Base-by-base conservation (phyloP, 1,139 yeast species). In the Diutina neorugosa region DNA sequence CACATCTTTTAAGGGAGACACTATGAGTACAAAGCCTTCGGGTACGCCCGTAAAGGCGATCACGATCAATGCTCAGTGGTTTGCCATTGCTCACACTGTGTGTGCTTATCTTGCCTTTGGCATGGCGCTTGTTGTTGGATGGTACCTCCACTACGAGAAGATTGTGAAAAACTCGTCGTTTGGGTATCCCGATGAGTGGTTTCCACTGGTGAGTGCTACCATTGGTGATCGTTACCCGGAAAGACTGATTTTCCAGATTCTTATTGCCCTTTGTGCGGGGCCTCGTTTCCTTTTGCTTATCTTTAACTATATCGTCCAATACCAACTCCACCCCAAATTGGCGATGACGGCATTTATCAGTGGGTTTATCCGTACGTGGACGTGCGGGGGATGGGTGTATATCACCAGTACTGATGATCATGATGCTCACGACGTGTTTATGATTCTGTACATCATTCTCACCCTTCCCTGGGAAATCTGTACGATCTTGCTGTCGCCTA, bases 341-440 rank as follows among this genome's bases (percentile, higher is more conserved):
- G 50, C 50, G 23, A 56, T 61, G 11, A 60, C 69, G 40, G 81
- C 87, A 2, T 67, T 65, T 56, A 57, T 73, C 37, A 74, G 70
- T 1, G 98, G 98, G 11, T 56, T 86, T 1, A 55, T 86, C 21
- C 80, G 98, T 67, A 93, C 98, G 0, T 78, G 93, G 55, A 85
- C 96, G 1, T 93, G 98, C 63, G 98, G 98, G 61, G 98, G 98
- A 12, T 93, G 98, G 98, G 96, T 94, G 16, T 93, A 93, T 64
- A 86, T 93, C 59, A 93, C 98, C 1, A 87, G 96, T 9, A 89
- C 98, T 0, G 98, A 93, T 65, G 96, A 93, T 65, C 98, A 91
- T 63, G 96, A 91, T 68, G 84, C 86, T 74, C 98, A 93, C 65
- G 98, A 93, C 63, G 82, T 93, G 53, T 91, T 91, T 66, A 93